Conservation (phyloP, 1,284 basidiomycete species). For the Ustilago esculenta region DNA sequence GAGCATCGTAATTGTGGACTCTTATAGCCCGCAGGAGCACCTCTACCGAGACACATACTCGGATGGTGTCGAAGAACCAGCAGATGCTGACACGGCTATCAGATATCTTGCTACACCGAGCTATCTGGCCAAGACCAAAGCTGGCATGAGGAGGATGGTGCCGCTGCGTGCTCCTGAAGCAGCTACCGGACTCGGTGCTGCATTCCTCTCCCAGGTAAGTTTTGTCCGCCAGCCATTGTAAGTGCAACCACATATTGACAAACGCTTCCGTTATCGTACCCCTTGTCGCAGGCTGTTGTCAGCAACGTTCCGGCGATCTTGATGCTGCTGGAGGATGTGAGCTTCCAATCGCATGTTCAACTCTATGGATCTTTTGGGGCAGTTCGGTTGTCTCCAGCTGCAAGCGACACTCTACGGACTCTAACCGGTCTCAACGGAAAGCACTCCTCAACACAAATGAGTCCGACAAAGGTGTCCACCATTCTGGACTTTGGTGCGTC, state of each 20-base stretch:
- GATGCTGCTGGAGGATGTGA: conserved; percentile 29
- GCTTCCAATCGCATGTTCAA: conserved; percentile 38
- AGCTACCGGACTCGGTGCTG: conserved; percentile 30
- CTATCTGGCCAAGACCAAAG: conserved; percentile 5
- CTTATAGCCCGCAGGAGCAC: conserved; percentile 32
- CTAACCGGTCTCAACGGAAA: conserved; percentile 14
- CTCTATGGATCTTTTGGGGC: conserved; percentile 31
- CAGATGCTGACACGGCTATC: background rate
- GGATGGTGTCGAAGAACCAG: conserved; percentile 2
- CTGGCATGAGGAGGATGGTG: conserved; percentile 10
- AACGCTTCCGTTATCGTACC: no score
- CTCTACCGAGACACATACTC: conserved; percentile 15
- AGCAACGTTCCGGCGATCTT: conserved; percentile 16
- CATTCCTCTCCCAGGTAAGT: conserved; percentile 29
- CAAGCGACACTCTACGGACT: conserved; percentile 4
- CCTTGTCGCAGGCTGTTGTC: conserved; percentile 18
- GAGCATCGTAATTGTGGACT: conserved; percentile 29
- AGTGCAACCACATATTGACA: background rate
- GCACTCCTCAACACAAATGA: background rate
- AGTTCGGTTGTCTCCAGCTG: conserved; percentile 5
- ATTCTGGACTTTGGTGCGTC: conserved; percentile 30
- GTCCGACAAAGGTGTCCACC: background rate
- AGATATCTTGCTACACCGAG: conserved; percentile 22
- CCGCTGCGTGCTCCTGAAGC: conserved; percentile 30
- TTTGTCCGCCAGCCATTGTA: background rate